Evolutionary conservation across 2,329 filamentous ascomycete species (phyloP).

Genomic region (Ophiocordyceps camponoti-floridani): DNA sequence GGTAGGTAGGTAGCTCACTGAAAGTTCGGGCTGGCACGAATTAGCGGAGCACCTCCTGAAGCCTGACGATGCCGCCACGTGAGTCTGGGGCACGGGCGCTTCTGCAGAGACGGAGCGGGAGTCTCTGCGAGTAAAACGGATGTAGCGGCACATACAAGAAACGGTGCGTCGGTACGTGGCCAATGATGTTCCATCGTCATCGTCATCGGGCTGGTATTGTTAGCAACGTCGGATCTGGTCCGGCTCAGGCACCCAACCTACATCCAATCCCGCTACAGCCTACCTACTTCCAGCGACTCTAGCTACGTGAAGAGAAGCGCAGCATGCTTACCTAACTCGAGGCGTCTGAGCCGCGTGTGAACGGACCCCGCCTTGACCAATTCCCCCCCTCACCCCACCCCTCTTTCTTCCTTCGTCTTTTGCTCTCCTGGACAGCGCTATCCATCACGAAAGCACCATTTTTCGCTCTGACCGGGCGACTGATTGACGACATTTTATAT

Average conservation of each 20-base stretch:
- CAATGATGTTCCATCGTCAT: not conserved
- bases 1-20: too few species aligned
- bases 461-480: not conserved
- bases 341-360: not conserved
- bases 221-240: too few species aligned
- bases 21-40: too few species aligned
- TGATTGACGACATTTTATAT: not conserved
- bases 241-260: too few species aligned
- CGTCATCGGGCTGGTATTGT: too few species aligned
- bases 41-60: too few species aligned
- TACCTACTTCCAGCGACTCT: too few species aligned
- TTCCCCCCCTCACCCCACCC: not conserved
- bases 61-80: not conserved
- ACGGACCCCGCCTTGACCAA: not conserved
- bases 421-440: not conserved
- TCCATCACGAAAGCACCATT: not conserved
- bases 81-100: not conserved
- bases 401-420: constrained; percentile 1
- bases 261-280: too few species aligned
- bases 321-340: not conserved
- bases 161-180: not conserved
- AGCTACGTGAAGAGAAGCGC: too few species aligned
- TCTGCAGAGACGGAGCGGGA: not conserved
- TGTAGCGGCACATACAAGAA: not conserved
- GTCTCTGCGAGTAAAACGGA: not conserved